A percentile compares a stretch with the other conserved stretches of the same genome.
phyloP scores from a whole-genome alignment of 2,329 filamentous ascomycete genomes.

The Huntiella abstrusa region DNA sequence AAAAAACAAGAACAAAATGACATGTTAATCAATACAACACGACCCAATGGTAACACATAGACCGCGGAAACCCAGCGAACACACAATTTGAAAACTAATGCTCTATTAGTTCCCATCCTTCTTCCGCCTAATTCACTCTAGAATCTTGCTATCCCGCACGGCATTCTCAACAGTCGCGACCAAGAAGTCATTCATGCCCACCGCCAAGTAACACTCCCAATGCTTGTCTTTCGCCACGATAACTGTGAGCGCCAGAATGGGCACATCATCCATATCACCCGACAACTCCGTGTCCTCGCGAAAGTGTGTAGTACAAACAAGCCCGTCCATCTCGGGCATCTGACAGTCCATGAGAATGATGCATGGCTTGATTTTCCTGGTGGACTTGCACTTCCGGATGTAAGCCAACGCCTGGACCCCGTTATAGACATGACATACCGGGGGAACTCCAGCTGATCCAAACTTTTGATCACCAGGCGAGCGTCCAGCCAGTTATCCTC shows the following conservation, averaged over 20 bases:
- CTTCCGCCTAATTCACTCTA: neutral
- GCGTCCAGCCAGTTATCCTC: no score
- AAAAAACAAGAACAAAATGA: no score
- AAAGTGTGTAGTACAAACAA: conserved; percentile 49
- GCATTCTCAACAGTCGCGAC: conserved; percentile 46
- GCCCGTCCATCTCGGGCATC: conserved; percentile 61
- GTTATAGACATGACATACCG: conserved; percentile 33
- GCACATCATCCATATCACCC: conserved; percentile 39
- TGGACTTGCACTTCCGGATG: conserved; percentile 33
- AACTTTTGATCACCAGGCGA: no score
- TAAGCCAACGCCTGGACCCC: conserved; percentile 64
- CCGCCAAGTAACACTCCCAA: conserved; percentile 50
- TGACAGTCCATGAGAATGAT: conserved; percentile 67
- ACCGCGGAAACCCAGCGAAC: no score
- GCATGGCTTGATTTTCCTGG: conserved; percentile 35
- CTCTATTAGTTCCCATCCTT: no score
- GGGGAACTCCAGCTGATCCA: conserved; percentile 11
- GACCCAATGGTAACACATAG: no score
- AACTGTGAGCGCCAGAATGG: conserved; percentile 68
- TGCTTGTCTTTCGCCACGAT: conserved; percentile 55
- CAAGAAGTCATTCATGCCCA: conserved; percentile 61
- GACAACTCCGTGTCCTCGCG: conserved; percentile 1
- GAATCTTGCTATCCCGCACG: conserved; percentile 3
- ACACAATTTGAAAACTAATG: no score
- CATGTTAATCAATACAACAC: no score